A percentile compares a stretch with the other conserved stretches of the same genome.
Evolutionary conservation across 2,329 filamentous ascomycete genomes (phyloP).

Genomic region (Trichophyton verrucosum): DNA sequence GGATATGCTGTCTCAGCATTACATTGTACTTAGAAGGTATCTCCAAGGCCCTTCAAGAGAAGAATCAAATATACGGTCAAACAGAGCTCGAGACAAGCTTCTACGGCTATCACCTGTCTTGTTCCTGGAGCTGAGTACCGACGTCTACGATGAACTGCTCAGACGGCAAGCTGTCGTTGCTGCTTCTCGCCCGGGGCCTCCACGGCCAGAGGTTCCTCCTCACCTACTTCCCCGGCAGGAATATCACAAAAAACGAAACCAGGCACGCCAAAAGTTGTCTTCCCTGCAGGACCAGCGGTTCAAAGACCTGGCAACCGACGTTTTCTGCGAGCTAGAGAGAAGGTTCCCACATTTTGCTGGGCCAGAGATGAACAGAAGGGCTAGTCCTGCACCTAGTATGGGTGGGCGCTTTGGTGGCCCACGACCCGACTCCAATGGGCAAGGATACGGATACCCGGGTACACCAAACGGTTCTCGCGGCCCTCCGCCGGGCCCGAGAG

Average conservation of each 20-base stretch:
- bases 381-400: slow-evolving; percentile 52
- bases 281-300: slow-evolving; percentile 80
- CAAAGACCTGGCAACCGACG: slow-evolving; percentile 83
- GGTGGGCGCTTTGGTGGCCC: slow-evolving; percentile 14
- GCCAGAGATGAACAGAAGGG: slow-evolving; percentile 54
- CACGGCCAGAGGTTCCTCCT: slow-evolving; percentile 44
- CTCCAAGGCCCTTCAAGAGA: slow-evolving; percentile 59
- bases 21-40: slow-evolving; percentile 63
- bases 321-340: slow-evolving; percentile 87
- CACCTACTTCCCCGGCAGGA: slow-evolving; percentile 73
- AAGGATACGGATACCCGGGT: slow-evolving; percentile 18
- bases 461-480: slow-evolving; percentile 30
- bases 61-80: slow-evolving; percentile 59
- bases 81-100: slow-evolving; percentile 88
- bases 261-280: slow-evolving; percentile 89
- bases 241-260: slow-evolving; percentile 95
- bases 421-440: slow-evolving; percentile 16
- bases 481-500: slow-evolving; percentile 24
- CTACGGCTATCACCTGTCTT: slow-evolving; percentile 80
- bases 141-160: slow-evolving; percentile 90
- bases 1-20: slow-evolving; percentile 65
- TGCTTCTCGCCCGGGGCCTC: slow-evolving; percentile 29
- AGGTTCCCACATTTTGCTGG: slow-evolving; percentile 70
- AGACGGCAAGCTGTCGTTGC: slow-evolving; percentile 59
- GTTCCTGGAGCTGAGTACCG: slow-evolving; percentile 93